These are phyloP conservation scores for Phalaenopsis equestris DNA, from an alignment of 106 monocot species.

Conservation along the genomic window DNA sequence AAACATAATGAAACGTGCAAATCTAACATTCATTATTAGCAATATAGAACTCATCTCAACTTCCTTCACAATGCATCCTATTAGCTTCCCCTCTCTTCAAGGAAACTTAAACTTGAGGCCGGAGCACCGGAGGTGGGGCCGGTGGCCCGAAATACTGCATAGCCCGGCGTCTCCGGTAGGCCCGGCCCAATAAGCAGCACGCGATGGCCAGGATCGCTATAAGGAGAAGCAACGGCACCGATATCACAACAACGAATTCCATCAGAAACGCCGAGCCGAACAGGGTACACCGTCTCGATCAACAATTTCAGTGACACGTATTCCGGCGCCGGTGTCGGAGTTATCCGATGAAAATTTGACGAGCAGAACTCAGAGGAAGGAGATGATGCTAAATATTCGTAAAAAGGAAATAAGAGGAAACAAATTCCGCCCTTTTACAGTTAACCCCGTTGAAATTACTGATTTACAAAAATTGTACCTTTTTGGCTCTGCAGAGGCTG, in stretches of 20 bases:
- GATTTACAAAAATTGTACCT: background rate
- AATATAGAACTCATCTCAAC: too few relatives aligned
- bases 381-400: background rate
- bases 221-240: conserved; percentile 23
- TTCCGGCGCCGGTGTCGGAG: background rate
- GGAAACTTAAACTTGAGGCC: background rate
- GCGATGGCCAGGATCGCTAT: conserved; percentile 13
- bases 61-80: too few relatives aligned
- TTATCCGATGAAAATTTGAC: background rate
- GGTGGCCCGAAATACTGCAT: conserved; percentile 17
- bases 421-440: too few relatives aligned
- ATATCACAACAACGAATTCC: conserved; percentile 25
- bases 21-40: too few relatives aligned
- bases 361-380: too few relatives aligned
- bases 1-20: too few relatives aligned
- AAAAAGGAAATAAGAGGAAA: background rate
- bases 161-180: background rate
- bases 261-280: background rate
- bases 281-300: too few relatives aligned
- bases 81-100: too few relatives aligned
- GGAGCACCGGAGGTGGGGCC: conserved; percentile 8
- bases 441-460: background rate
- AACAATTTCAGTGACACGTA: too few relatives aligned
- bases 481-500: too few relatives aligned
- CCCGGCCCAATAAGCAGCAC: conserved; percentile 21